Conservation (phyloP, 805 yeast species). For the Lachancea dasiensis region DNA sequence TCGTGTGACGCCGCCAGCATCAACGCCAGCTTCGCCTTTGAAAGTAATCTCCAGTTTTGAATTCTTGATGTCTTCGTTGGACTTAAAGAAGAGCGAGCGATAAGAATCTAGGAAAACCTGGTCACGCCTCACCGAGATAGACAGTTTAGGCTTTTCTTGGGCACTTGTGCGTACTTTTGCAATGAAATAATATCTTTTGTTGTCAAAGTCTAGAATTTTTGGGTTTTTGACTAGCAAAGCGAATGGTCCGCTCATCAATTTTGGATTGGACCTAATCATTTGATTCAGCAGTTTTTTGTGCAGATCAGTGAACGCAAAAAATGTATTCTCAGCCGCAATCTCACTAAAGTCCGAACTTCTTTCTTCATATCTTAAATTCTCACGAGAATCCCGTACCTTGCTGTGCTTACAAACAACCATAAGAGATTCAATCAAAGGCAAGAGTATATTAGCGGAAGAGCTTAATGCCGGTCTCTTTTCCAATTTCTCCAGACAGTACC, state of each 20-base stretch:
- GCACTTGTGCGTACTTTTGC: slow-evolving; percentile 56
- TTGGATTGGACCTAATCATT: slow-evolving; percentile 87
- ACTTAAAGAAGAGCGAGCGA: slow-evolving; percentile 71
- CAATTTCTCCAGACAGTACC: slow-evolving; percentile 60
- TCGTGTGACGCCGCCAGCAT: slow-evolving; percentile 96
- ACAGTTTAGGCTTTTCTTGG: slow-evolving; percentile 41
- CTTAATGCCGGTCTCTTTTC: slow-evolving; percentile 53
- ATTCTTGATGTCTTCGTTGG: slow-evolving; percentile 63
- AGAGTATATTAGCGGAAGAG: slow-evolving; percentile 68
- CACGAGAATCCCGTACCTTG: slow-evolving; percentile 46
- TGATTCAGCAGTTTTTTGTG: slow-evolving; percentile 83
- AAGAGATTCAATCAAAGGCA: slow-evolving; percentile 84
- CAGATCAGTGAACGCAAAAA: slow-evolving; percentile 81
- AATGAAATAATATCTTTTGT: slow-evolving; percentile 80
- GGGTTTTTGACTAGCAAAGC: slow-evolving; percentile 84
- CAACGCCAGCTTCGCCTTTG: slow-evolving; percentile 92
- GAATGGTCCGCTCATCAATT: slow-evolving; percentile 93
- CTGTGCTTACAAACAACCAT: slow-evolving; percentile 96
- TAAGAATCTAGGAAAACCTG: slow-evolving; percentile 91
- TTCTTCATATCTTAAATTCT: slow-evolving; percentile 53
- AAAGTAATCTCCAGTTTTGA: slow-evolving; percentile 76
- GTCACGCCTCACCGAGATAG: slow-evolving; percentile 72
- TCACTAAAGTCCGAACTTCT: slow-evolving; percentile 59
- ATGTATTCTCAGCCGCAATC: slow-evolving; percentile 71
- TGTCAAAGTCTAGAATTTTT: slow-evolving; percentile 87